These are phyloP conservation scores for Aspergillus sclerotiicarbonarius DNA, from an alignment of 495 filamentous ascomycete species.

Conservation along the genomic window DNA sequence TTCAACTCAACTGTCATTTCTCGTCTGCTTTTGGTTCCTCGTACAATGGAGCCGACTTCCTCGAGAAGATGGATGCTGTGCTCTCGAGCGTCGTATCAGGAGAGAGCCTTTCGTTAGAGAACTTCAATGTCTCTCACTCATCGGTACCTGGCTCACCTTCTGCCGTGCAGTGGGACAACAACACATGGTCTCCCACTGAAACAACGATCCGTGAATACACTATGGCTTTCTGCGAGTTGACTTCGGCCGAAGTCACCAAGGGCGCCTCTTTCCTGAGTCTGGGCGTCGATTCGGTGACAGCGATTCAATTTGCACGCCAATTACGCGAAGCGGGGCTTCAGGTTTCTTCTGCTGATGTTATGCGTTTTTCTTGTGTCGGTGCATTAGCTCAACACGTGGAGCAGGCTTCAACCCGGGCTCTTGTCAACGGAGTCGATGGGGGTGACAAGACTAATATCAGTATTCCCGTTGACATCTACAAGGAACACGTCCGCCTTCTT, in stretches of 20 bases:
- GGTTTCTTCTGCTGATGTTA: slow-evolving; percentile 34
- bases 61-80: slow-evolving; percentile 33
- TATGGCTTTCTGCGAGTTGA: slow-evolving; percentile 20
- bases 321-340: slow-evolving; percentile 25
- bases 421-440: slow-evolving; percentile 11
- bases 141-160: slow-evolving; percentile 1
- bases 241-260: slow-evolving; percentile 20
- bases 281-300: slow-evolving; percentile 36
- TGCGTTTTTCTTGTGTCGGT: slow-evolving; percentile 33
- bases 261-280: slow-evolving; percentile 34
- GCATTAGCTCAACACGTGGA: slow-evolving; percentile 25
- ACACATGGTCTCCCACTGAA: slow-evolving; percentile 24
- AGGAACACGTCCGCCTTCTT: slow-evolving; percentile 16
- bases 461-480: slow-evolving; percentile 15
- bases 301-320: slow-evolving; percentile 31
- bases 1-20: slow-evolving; percentile 25
- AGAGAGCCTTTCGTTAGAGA: slow-evolving; percentile 21
- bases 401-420: not conserved
- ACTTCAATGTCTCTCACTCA: slow-evolving; percentile 19
- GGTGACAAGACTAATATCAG: not conserved
- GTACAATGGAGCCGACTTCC: slow-evolving; percentile 23
- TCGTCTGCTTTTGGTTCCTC: slow-evolving; percentile 21
- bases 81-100: slow-evolving; percentile 26
- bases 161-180: slow-evolving; percentile 19
- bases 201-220: slow-evolving; percentile 19